Evolutionary conservation across 2,329 filamentous ascomycete species (phyloP), one percentile per base, ranked within the genome.

Genomic region (Raffaelea arxii): DNA sequence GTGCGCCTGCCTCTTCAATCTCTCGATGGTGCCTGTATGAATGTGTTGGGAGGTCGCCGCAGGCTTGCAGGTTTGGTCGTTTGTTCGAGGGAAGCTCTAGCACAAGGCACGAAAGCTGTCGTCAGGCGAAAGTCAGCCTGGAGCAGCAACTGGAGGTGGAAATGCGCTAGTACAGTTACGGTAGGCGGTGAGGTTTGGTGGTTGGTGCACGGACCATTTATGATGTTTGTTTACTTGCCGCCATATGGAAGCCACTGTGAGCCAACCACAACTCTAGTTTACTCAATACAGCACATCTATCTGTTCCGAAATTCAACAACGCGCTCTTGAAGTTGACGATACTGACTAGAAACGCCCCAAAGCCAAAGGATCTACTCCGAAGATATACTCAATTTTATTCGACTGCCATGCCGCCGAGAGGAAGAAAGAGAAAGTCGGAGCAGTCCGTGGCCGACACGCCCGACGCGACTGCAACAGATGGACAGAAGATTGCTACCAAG

Each of bases 371-470:
- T n/a, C n/a, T n/a, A n/a, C n/a, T n/a, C n/a, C n/a, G n/a, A n/a
- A n/a, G n/a, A n/a, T n/a, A n/a, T n/a, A n/a, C n/a, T n/a, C n/a
- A n/a, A n/a, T n/a, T n/a, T n/a, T n/a, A n/a, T n/a, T n/a, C 16
- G 60, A 63, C 18, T 51, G 43, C 24, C 14, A 78, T 76, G 74
- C 67, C 69, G 49, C 70, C 70, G 46, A 67, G 69, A 56, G 62
- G 65, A 41, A 64, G 57, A 50, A 74, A 73, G 57, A 65, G 66
- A 58, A 70, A 69, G 61, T 69, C 70, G 7, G 65, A 64, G 38
- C 51, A 59, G 50, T 58, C 59, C 45, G 56, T 56, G 42, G 56
- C 61, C 10, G 47, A 51, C 24, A 49, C 56, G 22, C 51, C 54
- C n/a, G 43, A 55, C 49, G 51, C 56, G 45, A 46, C 55, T 42